phyloP scores from a whole-genome alignment of 2,329 filamentous ascomycete genomes.

The Beauveria brongniartii region DNA sequence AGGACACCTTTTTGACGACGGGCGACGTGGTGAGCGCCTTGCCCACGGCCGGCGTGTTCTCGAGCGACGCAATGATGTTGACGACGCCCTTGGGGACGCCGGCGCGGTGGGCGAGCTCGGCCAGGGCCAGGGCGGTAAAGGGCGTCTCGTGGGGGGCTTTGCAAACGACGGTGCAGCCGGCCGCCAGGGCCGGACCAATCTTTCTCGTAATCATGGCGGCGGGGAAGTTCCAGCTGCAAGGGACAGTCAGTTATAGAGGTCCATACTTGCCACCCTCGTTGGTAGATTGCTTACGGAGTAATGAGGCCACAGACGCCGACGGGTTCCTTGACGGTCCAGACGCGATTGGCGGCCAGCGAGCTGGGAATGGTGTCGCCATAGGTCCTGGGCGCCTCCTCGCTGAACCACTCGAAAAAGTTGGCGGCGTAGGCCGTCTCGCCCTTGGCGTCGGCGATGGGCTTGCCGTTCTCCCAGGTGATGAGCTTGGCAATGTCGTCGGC shows the following conservation, averaged over 20 bases:
- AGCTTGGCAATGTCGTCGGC: slow-evolving; percentile 72
- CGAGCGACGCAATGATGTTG: slow-evolving; percentile 73
- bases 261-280: too few species aligned
- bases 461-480: slow-evolving; percentile 87
- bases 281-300: slow-evolving; percentile 47
- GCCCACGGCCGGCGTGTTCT: slow-evolving; percentile 76
- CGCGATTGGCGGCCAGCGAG: slow-evolving; percentile 61
- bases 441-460: slow-evolving; percentile 67
- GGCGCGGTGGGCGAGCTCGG: slow-evolving; percentile 77
- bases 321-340: slow-evolving; percentile 74
- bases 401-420: slow-evolving; percentile 74
- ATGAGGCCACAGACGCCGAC: slow-evolving; percentile 78
- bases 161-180: slow-evolving; percentile 89
- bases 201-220: slow-evolving; percentile 69
- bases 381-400: slow-evolving; percentile 64
- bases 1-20: slow-evolving; percentile 80
- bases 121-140: slow-evolving; percentile 79
- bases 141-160: slow-evolving; percentile 92
- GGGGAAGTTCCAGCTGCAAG: slow-evolving; percentile 71
- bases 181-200: slow-evolving; percentile 69
- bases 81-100: slow-evolving; percentile 87
- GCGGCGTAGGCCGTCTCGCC: slow-evolving; percentile 67
- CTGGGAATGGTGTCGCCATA: slow-evolving; percentile 71
- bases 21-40: slow-evolving; percentile 63
- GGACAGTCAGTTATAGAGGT: neutral